Base-by-base conservation (phyloP, 805 yeast genomes). In the Jamesozyma gamospora region DNA sequence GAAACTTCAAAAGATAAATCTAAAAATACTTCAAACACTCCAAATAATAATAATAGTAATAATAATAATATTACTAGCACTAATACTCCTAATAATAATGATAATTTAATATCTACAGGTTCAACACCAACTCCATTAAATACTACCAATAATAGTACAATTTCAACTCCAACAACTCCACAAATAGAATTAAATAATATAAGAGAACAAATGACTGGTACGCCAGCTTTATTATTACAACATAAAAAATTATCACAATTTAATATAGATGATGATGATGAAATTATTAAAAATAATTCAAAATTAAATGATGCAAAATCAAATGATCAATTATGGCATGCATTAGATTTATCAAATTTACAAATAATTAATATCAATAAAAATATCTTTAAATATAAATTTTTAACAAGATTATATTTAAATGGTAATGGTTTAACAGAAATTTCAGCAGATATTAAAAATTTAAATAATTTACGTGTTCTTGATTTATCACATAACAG, bases 321-420 rank as follows among this genome's bases (percentile, higher is more conserved):
- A 44, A 77, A 82, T 28, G 80, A 79, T 43, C 96, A 88, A 64
- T 72, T 83, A 55, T 92, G 99, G 99, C 82, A 94, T 39, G 90
- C 88, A 5, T 67, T 92, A 48, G 99, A 92, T 64, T 67, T 90
- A 48, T 78, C 94, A 47, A 96, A 96, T 43, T 94, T 92, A 61
- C 84, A 90, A 27, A 68, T 92, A 38, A 67, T 75, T 45, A 72
- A 75, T 41, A 49, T 90, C 25, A 74, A 85, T n/a, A 74, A 81
- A 16, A 77, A 78, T 50, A 62, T 92, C 34, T 86, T 86, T 68
- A 75, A 77, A 34, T 92, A 87, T 61, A 72, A 74, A 44, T 92
- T 92, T 52, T 71, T 92, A 52, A 92, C 90, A 55, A 80, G 90
- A 45, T 67, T 92, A 40, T 92, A 83, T 59, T 65, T 92, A 50